Evolutionary conservation across 371 early-diverging fungal genomes (phyloP).

Genomic region (Syncephalis plumigaleata): DNA sequence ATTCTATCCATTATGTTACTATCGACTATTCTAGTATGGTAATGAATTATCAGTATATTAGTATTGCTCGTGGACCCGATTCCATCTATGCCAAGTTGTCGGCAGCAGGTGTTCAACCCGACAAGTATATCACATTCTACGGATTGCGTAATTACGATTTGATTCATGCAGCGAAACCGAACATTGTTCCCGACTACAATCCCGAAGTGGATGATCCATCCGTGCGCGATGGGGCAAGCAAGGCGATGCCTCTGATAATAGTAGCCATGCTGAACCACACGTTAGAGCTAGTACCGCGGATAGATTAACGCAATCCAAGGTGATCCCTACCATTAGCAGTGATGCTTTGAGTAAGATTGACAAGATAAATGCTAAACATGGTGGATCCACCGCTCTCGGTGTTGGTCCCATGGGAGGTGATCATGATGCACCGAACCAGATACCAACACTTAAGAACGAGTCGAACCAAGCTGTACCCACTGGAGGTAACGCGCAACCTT

Average conservation of each 20-base stretch:
- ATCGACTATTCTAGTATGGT: constrained; percentile 20
- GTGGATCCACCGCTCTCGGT: no score
- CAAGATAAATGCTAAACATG: background rate
- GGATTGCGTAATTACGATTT: constrained; percentile 48
- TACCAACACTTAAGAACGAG: no score
- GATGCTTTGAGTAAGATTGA: background rate
- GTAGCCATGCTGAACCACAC: no score
- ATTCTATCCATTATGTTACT: constrained; percentile 9
- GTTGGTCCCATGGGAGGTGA: no score
- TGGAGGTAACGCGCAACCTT: background rate
- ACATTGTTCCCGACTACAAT: constrained; percentile 9
- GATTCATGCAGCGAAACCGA: constrained; percentile 9
- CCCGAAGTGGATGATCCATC: constrained; percentile 2
- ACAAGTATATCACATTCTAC: constrained; percentile 53
- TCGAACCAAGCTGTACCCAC: background rate
- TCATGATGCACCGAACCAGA: no score
- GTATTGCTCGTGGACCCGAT: constrained; percentile 48
- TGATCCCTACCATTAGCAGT: background rate
- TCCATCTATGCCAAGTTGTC: constrained; percentile 34
- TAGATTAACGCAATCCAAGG: background rate
- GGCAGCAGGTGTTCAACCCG: constrained; percentile 30
- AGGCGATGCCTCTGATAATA: background rate
- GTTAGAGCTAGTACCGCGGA: background rate
- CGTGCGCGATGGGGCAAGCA: background rate
- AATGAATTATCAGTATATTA: constrained; percentile 55